Conservation (phyloP, 2,329 filamentous ascomycete species). For the Claviceps spartinae region DNA sequence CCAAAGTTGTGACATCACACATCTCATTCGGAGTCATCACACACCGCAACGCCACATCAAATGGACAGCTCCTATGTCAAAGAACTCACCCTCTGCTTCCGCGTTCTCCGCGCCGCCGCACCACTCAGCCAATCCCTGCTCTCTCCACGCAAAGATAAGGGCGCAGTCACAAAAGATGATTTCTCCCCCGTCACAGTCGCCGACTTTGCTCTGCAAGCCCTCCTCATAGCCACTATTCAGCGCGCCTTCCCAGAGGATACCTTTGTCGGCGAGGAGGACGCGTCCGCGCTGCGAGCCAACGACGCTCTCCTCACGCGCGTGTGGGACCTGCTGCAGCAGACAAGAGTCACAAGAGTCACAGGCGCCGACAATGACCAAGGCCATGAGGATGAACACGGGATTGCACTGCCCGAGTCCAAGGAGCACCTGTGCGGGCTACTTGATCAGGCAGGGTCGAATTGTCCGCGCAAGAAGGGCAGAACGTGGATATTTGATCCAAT, state of each 20-base stretch:
- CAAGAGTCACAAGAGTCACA: slow-evolving; percentile 15
- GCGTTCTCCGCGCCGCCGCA: slow-evolving; percentile 31
- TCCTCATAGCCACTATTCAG: slow-evolving; percentile 37
- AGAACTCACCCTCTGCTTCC: slow-evolving; percentile 30
- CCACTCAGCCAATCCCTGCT: slow-evolving; percentile 36
- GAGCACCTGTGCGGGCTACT: slow-evolving; percentile 39
- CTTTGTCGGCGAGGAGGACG: slow-evolving; percentile 44
- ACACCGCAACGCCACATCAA: neutral
- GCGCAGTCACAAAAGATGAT: slow-evolving; percentile 38
- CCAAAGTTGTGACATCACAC: neutral
- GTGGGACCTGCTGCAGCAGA: slow-evolving; percentile 28
- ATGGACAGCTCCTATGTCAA: slow-evolving; percentile 30
- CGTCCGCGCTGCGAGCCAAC: slow-evolving; percentile 31
- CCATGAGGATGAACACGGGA: slow-evolving; percentile 3
- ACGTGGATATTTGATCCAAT: slow-evolving; percentile 49
- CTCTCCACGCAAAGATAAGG: slow-evolving; percentile 30
- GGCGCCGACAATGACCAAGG: slow-evolving; percentile 9
- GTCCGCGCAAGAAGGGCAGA: slow-evolving; percentile 23
- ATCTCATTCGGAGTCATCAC: neutral
- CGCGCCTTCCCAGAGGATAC: slow-evolving; percentile 34
- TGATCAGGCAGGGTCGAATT: slow-evolving; percentile 33
- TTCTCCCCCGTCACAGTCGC: slow-evolving; percentile 44
- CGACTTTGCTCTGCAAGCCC: slow-evolving; percentile 45
- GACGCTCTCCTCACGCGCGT: slow-evolving; percentile 30
- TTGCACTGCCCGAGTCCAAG: slow-evolving; percentile 21